A percentile compares a stretch with the other conserved stretches of the same genome.
Evolutionary conservation across 176 grass and related monocot genomes (phyloP).

Genomic region (Oryza nivara): DNA sequence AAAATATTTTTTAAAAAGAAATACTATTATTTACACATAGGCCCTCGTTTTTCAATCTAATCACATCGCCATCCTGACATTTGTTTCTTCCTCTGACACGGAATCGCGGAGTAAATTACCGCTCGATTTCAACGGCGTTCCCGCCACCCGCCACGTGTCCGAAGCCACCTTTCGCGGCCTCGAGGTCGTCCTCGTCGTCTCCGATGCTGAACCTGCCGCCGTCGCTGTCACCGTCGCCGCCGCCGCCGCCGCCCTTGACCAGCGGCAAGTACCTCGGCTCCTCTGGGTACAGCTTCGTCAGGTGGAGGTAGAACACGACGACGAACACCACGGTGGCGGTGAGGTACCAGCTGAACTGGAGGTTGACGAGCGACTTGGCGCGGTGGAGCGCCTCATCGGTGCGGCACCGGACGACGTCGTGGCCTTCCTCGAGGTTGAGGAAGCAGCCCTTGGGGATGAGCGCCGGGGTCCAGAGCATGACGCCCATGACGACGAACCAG

Average conservation of each 20-base stretch:
- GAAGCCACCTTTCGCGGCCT: slow-evolving; percentile 41
- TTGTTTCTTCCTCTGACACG: background rate
- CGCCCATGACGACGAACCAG: slow-evolving; percentile 85
- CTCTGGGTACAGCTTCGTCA: slow-evolving; percentile 60
- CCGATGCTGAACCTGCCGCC: slow-evolving; percentile 42
- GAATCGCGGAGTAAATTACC: background rate
- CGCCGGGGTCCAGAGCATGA: slow-evolving; percentile 87
- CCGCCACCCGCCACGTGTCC: slow-evolving; percentile 26
- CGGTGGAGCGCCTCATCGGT: slow-evolving; percentile 64
- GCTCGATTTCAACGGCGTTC: slow-evolving; percentile 38
- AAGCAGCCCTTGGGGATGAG: slow-evolving; percentile 79
- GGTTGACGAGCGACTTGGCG: slow-evolving; percentile 87
- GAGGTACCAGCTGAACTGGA: slow-evolving; percentile 93
- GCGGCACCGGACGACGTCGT: slow-evolving; percentile 75
- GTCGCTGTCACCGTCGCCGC: background rate
- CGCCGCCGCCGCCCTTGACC: slow-evolving; percentile 37
- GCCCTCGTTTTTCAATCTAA: background rate
- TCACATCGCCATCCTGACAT: background rate
- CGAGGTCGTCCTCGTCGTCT: slow-evolving; percentile 67
- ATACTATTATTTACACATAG: slow-evolving; percentile 22
- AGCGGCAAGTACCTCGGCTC: slow-evolving; percentile 76
- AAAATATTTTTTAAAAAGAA: background rate
- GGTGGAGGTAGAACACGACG: slow-evolving; percentile 59
- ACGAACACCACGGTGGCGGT: slow-evolving; percentile 61
- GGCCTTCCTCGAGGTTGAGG: slow-evolving; percentile 78